phyloP scores from a whole-genome alignment of 495 filamentous ascomycete genomes.

The Aspergillus nanangensis region DNA sequence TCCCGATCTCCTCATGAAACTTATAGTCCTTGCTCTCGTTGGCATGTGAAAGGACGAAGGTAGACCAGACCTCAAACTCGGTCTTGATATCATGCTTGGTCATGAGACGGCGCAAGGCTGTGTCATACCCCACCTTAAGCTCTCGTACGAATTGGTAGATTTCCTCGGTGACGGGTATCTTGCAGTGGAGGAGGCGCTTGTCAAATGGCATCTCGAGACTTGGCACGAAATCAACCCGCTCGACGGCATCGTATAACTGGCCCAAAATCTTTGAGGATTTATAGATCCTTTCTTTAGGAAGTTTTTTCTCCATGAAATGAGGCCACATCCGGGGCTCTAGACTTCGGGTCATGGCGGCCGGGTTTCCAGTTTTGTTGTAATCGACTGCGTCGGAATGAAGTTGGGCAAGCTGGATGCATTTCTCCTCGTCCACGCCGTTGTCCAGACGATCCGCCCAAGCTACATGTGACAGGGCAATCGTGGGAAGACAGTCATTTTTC shows the following conservation, averaged over 20 bases:
- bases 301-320: conserved; percentile 84
- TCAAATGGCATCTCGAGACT: conserved; percentile 71
- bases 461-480: conserved; percentile 80
- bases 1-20: conserved; percentile 74
- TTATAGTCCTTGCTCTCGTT: conserved; percentile 70
- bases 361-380: conserved; percentile 82
- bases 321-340: conserved; percentile 64
- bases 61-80: conserved; percentile 88
- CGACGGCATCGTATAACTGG: conserved; percentile 71
- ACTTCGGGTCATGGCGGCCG: conserved; percentile 60
- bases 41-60: conserved; percentile 73
- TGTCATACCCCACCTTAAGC: conserved; percentile 76
- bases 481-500: conserved; percentile 79
- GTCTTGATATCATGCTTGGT: conserved; percentile 79
- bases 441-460: conserved; percentile 64
- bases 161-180: conserved; percentile 49
- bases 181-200: conserved; percentile 60
- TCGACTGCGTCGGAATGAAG: conserved; percentile 92
- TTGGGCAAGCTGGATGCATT: conserved; percentile 71
- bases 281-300: conserved; percentile 54
- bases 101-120: conserved; percentile 72
- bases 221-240: conserved; percentile 65
- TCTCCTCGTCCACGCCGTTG: conserved; percentile 60
- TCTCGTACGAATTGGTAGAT: conserved; percentile 54
- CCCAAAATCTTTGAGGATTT: conserved; percentile 71